Evolutionary conservation across 2,329 filamentous ascomycete genomes (phyloP), one percentile per base, ranked within the genome.

Genomic region (Trichoderma sp.): DNA sequence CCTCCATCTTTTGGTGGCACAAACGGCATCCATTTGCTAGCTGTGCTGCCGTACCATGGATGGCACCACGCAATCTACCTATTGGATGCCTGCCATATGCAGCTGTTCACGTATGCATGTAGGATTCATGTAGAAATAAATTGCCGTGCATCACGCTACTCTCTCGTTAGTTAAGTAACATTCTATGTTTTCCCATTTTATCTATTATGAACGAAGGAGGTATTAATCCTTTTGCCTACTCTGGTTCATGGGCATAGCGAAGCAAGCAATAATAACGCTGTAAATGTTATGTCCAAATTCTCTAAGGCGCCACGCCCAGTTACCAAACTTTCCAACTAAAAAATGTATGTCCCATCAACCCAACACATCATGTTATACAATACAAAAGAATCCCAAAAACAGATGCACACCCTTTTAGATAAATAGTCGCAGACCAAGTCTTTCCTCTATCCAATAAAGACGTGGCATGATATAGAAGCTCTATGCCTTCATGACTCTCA

Each of bases 231-330:
- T 11, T 60, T 8, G 5, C 27, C 33, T 71, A 18, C 38, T 14
- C 4, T 53, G 63, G n/a, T 53, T 45, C n/a, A 21, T 71, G 33
- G 33, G 18, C 27, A 38, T 63, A 35, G 21, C 56, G 3, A 38
- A 73, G 35, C 38, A 63, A 73, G 59, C 45, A 50, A 24, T 14
- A 38, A 38, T 24, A 53, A 53, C 45, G 60, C 69, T 65, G 41
- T 64, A 65, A 73, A 73, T 56, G 41, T n/a, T n/a, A n/a, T 59
- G 50, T 71, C 33, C 67, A 35, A 31, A 71, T 60, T 62, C 41
- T 71, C 16, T 12, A 62, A n/a, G 64, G 50, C 50, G 45, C 45
- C 45, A 21, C 66, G 31, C 69, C 69, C 31, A 16, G 31, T 35
- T 53, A 21, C 59, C 53, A 62, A 64, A 53, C 60, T 35, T 38